Evolutionary conservation across 768 basidiomycete genomes (phyloP).

Genomic region (Trametes gibbosa): DNA sequence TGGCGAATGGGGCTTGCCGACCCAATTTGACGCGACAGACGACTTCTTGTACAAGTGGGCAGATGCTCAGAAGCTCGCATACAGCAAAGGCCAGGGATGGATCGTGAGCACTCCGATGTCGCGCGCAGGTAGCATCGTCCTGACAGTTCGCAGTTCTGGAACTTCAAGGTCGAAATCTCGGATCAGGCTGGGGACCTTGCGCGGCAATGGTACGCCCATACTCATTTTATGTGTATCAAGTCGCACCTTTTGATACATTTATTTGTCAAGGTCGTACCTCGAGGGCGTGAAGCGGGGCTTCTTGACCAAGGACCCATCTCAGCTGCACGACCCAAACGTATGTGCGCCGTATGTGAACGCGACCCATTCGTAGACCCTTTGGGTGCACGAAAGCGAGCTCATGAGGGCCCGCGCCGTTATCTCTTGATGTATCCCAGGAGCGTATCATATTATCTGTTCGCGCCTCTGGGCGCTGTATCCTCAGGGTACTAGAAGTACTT

Average conservation of each 20-base stretch:
- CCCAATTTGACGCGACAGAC: slow-evolving; percentile 61
- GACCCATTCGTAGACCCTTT: neutral
- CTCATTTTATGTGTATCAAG: neutral
- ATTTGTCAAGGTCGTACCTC: slow-evolving; percentile 69
- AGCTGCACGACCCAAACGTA: slow-evolving; percentile 55
- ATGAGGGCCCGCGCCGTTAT: neutral
- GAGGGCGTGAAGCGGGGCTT: slow-evolving; percentile 58
- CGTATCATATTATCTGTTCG: neutral
- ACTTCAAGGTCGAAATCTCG: slow-evolving; percentile 69
- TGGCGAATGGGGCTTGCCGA: slow-evolving; percentile 62
- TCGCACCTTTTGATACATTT: too few relatives aligned
- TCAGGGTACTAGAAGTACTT: neutral
- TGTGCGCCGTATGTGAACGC: slow-evolving; percentile 48
- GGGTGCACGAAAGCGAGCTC: neutral
- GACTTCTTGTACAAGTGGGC: slow-evolving; percentile 66
- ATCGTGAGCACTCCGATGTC: slow-evolving; percentile 43
- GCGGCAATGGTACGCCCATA: slow-evolving; percentile 58
- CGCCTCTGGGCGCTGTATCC: too few relatives aligned
- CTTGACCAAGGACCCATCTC: slow-evolving; percentile 61
- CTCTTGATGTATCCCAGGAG: neutral
- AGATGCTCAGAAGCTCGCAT: slow-evolving; percentile 70
- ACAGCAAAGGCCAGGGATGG: slow-evolving; percentile 62
- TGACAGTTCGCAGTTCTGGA: slow-evolving; percentile 52
- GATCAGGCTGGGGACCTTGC: slow-evolving; percentile 46
- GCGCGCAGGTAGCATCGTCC: neutral